Evolutionary conservation across 495 filamentous ascomycete species (phyloP).

Genomic region (Lepidopterella palustris): DNA sequence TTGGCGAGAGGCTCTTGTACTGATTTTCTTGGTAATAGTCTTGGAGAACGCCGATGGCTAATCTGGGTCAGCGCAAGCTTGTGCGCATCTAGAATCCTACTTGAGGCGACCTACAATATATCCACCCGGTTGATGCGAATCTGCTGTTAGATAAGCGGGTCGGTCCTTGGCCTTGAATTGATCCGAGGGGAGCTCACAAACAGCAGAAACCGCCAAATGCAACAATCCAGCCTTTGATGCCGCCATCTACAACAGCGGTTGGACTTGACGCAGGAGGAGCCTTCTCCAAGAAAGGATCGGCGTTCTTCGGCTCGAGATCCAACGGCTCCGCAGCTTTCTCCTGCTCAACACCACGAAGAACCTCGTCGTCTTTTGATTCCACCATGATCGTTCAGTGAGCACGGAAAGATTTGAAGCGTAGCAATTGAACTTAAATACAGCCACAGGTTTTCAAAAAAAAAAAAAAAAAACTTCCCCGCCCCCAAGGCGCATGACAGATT

Average conservation of each 20-base stretch:
- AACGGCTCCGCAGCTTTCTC: neutral
- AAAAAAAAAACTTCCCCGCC: too few species aligned
- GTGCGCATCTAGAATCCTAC: neutral
- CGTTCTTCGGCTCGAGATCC: neutral
- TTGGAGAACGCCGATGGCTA: conserved; percentile 50
- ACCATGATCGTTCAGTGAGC: neutral
- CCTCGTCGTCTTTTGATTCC: neutral
- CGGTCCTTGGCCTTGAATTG: neutral
- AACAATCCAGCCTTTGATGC: neutral
- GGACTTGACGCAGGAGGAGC: neutral
- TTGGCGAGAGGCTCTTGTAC: conserved; percentile 43
- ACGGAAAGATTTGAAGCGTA: neutral
- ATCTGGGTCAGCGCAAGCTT: neutral
- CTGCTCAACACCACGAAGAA: neutral
- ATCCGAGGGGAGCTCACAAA: neutral
- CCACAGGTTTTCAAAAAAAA: neutral
- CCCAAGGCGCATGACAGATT: neutral
- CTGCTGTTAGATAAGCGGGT: neutral
- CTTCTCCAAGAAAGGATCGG: neutral
- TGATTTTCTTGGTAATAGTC: conserved; percentile 51
- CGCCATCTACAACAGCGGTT: neutral
- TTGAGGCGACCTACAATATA: neutral
- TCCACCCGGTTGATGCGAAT: conserved; percentile 1
- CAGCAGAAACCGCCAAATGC: conserved; percentile 1
- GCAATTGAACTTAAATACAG: neutral